Conservation (phyloP, 345 rosid species). For the Clausena lansium region DNA sequence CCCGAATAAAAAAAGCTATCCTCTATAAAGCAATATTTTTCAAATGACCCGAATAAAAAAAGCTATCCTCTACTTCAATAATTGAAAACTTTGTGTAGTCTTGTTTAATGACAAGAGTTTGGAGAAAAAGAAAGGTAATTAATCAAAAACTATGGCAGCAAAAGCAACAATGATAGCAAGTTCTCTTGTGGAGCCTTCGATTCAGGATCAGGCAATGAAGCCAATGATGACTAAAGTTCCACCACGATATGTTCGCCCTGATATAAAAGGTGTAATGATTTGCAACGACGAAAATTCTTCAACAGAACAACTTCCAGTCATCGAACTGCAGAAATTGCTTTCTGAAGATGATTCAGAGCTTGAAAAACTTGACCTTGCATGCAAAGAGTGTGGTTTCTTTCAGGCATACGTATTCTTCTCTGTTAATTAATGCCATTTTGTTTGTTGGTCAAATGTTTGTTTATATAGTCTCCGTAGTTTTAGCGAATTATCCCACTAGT, state of each 20-base stretch:
- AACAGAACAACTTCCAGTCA: constrained; percentile 12
- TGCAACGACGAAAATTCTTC: neutral
- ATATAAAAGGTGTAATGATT: too few relatives aligned
- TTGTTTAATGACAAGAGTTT: too few relatives aligned
- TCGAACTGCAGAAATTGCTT: constrained; percentile 16
- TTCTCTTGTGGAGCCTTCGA: constrained; percentile 2
- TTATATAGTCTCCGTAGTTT: too few relatives aligned
- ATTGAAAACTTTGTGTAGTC: too few relatives aligned
- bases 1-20: too few relatives aligned
- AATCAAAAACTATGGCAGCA: neutral
- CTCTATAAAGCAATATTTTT: too few relatives aligned
- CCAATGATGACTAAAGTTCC: neutral
- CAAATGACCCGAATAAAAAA: too few relatives aligned
- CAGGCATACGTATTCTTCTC: too few relatives aligned
- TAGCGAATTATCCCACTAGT: too few relatives aligned
- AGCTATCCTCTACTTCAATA: too few relatives aligned
- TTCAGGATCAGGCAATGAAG: constrained; percentile 11
- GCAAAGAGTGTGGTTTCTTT: constrained; percentile 28
- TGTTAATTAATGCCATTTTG: too few relatives aligned
- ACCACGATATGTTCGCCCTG: neutral
- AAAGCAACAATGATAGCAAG: neutral
- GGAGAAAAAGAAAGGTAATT: neutral
- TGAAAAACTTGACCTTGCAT: constrained; percentile 17
- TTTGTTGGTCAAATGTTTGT: too few relatives aligned
- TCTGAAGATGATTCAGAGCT: constrained; percentile 8